Evolutionary conservation across 306 rosid genomes (phyloP), one percentile per base, ranked within the genome.

Genomic region (Oxytropis ochrocephala): DNA sequence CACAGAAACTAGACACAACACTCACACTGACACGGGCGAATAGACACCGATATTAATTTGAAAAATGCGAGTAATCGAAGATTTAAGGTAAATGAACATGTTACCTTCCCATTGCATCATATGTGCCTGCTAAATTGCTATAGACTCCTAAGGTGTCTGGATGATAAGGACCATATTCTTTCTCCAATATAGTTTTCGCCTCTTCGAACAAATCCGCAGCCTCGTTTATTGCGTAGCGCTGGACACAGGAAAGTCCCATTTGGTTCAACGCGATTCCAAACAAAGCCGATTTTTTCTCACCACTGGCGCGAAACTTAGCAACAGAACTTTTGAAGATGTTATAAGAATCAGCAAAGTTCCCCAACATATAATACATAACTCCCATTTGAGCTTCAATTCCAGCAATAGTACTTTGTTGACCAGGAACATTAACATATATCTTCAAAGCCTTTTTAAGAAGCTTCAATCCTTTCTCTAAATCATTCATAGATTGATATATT

Each of bases 91-190:
- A 52, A 35, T 43, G 71, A 69, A 55, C 9, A 58, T 71, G 11
- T n/a, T 83, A 88, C 97, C 97, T 91, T 59, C 96, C 96, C 97
- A 91, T 88, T 76, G 97, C 97, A 75, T 91, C 97, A 21, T 91
- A 88, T 18, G 91, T 88, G 8, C 93, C 97, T 13, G 97, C 93
- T 51, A 91, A 80, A 75, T 91, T 91, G 85, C 97, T 91, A 16
- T 81, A 85, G 47, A 91, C 97, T 14, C 93, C 96, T 53, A 91
- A 79, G 43, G 97, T 91, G 39, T 88, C 91, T 0, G 84, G 83
- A 66, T 91, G 97, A 73, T 81, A 83, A 55, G 89, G 93, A 27
- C 96, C 97, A 60, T 82, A 86, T 77, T 91, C 96, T 55, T 85
- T 89, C 8, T 91, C 96, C 84, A 91, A 75, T 35, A 88, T 85